Conservation (phyloP, 345 rosid genomes). For the Euphorbia tirucalli region DNA sequence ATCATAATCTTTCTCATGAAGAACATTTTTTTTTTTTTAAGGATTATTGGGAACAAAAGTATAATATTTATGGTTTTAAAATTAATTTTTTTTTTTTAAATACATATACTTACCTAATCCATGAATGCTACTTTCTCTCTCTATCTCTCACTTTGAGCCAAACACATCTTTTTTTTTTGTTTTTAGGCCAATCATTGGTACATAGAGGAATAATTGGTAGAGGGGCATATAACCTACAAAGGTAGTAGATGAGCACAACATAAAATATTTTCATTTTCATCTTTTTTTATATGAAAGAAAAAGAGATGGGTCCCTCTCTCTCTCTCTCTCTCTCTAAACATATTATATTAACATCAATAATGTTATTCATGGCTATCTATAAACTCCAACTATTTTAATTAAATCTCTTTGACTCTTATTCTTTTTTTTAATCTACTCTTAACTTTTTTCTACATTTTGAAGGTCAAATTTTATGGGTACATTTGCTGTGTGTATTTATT, state of each 20-base stretch:
- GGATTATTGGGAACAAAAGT: constrained; percentile 36
- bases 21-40: constrained; percentile 36
- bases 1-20: constrained; percentile 18
- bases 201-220: constrained; percentile 34
- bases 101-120: constrained; percentile 35
- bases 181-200: constrained; percentile 45
- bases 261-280: constrained; percentile 29
- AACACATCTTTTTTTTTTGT: neutral
- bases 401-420: constrained; percentile 3
- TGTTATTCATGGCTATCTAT: constrained; percentile 26
- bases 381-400: neutral
- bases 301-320: constrained; percentile 33
- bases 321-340: constrained; percentile 1
- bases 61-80: neutral
- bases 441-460: neutral
- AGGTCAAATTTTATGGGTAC: constrained; percentile 1
- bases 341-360: constrained; percentile 26
- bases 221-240: constrained; percentile 34
- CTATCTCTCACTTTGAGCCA: constrained; percentile 16
- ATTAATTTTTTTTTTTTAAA: neutral
- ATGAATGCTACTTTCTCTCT: constrained; percentile 14
- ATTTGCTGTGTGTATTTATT: too few relatives aligned
- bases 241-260: constrained; percentile 34
- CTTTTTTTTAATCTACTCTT: constrained; percentile 5
- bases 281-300: constrained; percentile 11